Base-by-base conservation (phyloP, 2,329 filamentous ascomycete genomes). In the Chrysoporthe cubensis region DNA sequence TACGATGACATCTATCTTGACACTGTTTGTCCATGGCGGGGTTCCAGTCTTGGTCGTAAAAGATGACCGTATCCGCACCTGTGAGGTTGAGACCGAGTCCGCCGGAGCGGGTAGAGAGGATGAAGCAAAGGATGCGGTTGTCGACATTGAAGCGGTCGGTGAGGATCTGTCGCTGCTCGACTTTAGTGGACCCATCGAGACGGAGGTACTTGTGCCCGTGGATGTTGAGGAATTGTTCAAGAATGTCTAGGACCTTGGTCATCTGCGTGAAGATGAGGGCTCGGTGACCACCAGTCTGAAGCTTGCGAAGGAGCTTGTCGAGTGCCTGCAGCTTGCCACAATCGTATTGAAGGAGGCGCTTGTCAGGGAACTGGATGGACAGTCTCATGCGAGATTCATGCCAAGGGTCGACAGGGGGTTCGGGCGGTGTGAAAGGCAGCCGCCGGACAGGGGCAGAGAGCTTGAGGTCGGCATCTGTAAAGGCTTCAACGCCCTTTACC, bases 1-100 rank as follows among this genome's bases (percentile, higher is more conserved):
- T 99, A 72, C 96, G 93, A 80, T 99, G 96, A 74, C 93, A 96
- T 74, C 96, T 89, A 78, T 99, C 96, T 80, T 99, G 96, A 75
- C 96, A 99, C 79, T 99, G 96, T 79, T 97, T 97, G 82, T 99
- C 96, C 96, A 99, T 99, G 63, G 96, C 96, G 0, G 96, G 96
- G 75, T 99, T 99, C 96, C 96, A 99, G 77, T 99, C 96, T 69
- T 98, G 90, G 75, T 99, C 96, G 80, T 98, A 99, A 79, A 99
- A 99, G 72, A 99, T 97, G 74, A 99, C 96, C 0, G 94, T 97
- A 78, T 98, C 96, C 5, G 96, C 96, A 61, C 96, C 96, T 0
- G 95, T 98, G 56, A 99, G 84, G 74, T 99, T 99, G 82, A 99
- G 97, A 67, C 96, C 96, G 0, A 99, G 84, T 66, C 96, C 96